Percentiles rank a stretch among this genome's conserved stretches.
These are phyloP conservation scores for Dryas integrifolia DNA, from an alignment of 331 rosid species.

Conservation along the genomic window DNA sequence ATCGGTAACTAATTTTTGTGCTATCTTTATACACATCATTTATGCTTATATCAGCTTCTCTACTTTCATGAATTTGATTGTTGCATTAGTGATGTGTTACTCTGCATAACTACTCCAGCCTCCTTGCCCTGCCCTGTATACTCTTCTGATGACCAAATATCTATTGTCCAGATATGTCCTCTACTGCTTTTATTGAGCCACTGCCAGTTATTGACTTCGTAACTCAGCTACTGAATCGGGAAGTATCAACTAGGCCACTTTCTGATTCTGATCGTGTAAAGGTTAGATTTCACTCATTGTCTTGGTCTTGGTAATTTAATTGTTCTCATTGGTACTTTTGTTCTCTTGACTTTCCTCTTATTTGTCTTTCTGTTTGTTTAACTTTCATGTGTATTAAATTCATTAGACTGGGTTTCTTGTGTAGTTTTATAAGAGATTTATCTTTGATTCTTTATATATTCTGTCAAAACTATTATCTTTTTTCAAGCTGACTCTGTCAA, in stretches of 20 bases:
- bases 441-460: background rate
- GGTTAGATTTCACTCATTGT: constrained; percentile 42
- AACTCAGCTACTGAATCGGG: constrained; percentile 71
- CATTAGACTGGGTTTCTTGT: background rate
- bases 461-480: background rate
- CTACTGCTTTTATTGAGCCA: constrained; percentile 93
- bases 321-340: background rate
- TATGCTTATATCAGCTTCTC: background rate
- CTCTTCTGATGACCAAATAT: background rate
- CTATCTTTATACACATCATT: background rate
- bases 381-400: constrained; percentile 1
- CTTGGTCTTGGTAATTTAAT: background rate
- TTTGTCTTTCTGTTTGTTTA: background rate
- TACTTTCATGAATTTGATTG: background rate
- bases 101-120: background rate
- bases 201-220: constrained; percentile 87
- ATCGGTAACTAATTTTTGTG: constrained; percentile 46
- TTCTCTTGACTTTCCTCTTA: background rate
- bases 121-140: background rate
- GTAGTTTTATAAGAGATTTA: background rate
- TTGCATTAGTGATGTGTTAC: background rate
- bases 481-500: background rate
- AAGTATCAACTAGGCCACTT: constrained; percentile 66
- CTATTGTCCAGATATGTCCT: constrained; percentile 77
- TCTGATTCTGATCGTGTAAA: constrained; percentile 92